A percentile compares a stretch with the other conserved stretches of the same genome.
These are phyloP conservation scores for Hypoxylon subgilvum DNA, from an alignment of 495 filamentous ascomycete species.

Conservation along the genomic window DNA sequence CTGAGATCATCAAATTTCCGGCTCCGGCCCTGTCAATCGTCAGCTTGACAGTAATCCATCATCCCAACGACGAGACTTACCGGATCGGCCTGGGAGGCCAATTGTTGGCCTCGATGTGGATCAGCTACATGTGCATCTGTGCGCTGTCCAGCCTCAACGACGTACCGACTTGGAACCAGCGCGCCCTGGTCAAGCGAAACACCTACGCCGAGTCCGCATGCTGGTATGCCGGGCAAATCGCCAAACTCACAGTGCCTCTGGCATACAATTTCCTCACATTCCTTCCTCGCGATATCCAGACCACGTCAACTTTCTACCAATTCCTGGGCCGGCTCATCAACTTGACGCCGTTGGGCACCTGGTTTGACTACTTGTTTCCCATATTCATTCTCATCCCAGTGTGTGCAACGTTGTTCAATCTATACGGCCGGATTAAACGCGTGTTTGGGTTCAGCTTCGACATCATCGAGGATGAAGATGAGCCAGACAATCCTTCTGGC, in stretches of 20 bases:
- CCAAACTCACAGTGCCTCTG: slow-evolving; percentile 86
- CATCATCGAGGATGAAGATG: slow-evolving; percentile 77
- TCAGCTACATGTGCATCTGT: slow-evolving; percentile 88
- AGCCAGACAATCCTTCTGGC: slow-evolving; percentile 70
- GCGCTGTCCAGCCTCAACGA: slow-evolving; percentile 85
- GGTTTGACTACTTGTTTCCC: slow-evolving; percentile 89
- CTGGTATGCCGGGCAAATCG: slow-evolving; percentile 92
- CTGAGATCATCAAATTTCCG: slow-evolving; percentile 80
- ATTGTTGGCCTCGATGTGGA: slow-evolving; percentile 81
- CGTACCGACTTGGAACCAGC: slow-evolving; percentile 92
- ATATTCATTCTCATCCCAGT: slow-evolving; percentile 84
- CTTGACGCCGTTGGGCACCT: slow-evolving; percentile 79
- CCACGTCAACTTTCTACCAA: slow-evolving; percentile 77
- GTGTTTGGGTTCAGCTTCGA: slow-evolving; percentile 77
- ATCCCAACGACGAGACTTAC: slow-evolving; percentile 66
- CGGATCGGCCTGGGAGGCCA: slow-evolving; percentile 84
- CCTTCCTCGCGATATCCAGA: slow-evolving; percentile 68
- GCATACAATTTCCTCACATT: slow-evolving; percentile 96
- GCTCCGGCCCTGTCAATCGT: slow-evolving; percentile 80
- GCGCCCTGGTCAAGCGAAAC: slow-evolving; percentile 85
- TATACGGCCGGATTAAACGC: slow-evolving; percentile 79
- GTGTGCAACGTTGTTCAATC: slow-evolving; percentile 78
- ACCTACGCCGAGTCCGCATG: slow-evolving; percentile 90
- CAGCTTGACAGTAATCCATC: slow-evolving; percentile 81
- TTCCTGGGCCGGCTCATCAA: slow-evolving; percentile 86